These are phyloP conservation scores for Gracilariopsis chorda DNA, from an alignment of 23 red algal genomes.

Conservation along the genomic window DNA sequence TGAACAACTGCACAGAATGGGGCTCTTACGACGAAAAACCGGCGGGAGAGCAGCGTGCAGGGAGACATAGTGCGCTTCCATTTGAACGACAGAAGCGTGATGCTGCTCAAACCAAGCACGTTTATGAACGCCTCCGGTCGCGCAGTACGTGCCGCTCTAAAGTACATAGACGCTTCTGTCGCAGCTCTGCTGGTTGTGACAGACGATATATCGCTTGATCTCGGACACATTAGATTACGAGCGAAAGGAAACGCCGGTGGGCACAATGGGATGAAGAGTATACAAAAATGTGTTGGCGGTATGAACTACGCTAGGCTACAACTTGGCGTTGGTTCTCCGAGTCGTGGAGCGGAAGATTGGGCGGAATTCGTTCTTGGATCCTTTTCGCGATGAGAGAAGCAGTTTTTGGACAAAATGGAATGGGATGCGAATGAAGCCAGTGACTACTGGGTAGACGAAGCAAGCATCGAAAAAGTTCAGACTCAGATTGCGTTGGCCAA, in stretches of 20 bases:
- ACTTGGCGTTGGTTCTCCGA: constrained; percentile 80
- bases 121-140: constrained; percentile 92
- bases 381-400: constrained; percentile 59
- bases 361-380: constrained; percentile 72
- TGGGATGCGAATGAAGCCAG: constrained; percentile 51
- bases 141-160: constrained; percentile 65
- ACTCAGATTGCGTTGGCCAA: constrained; percentile 11
- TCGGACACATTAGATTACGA: constrained; percentile 76
- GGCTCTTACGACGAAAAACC: too few relatives aligned
- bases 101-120: constrained; percentile 85
- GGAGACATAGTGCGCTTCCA: constrained; percentile 37
- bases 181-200: constrained; percentile 72
- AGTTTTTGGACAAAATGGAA: constrained; percentile 42
- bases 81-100: constrained; percentile 15
- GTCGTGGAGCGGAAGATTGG: constrained; percentile 20
- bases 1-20: too few relatives aligned
- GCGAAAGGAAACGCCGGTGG: constrained; percentile 81
- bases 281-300: constrained; percentile 53
- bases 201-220: constrained; percentile 78
- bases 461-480: constrained; percentile 24
- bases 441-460: constrained; percentile 60
- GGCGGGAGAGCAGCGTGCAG: constrained; percentile 10
- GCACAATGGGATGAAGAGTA: constrained; percentile 95
- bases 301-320: constrained; percentile 72
- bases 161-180: constrained; percentile 35